These are phyloP conservation scores for Bidens hawaiensis DNA, from an alignment of 140 eudicot species.

Conservation along the genomic window DNA sequence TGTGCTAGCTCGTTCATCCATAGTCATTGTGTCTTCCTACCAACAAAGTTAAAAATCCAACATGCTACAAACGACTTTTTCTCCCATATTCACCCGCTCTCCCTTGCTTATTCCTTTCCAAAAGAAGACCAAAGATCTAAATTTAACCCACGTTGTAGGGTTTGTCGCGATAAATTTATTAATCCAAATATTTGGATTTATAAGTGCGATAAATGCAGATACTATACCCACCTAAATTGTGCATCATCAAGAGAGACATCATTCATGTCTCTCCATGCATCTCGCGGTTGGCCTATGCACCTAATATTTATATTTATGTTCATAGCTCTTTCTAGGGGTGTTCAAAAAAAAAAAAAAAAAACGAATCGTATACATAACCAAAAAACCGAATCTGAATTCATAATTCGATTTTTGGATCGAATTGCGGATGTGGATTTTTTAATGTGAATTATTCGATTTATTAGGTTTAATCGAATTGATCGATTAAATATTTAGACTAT, in stretches of 20 bases:
- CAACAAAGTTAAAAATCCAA: not conserved
- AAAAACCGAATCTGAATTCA: too few species aligned
- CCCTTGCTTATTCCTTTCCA: not conserved
- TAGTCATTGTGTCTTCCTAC: not conserved
- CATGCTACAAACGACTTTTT: not conserved
- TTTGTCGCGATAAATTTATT: not conserved
- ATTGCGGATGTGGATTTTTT: too few species aligned
- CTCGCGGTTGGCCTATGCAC: not conserved
- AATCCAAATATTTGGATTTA: not conserved
- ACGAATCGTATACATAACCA: too few species aligned
- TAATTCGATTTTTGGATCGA: too few species aligned
- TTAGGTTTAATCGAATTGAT: too few species aligned
- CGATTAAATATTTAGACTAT: too few species aligned
- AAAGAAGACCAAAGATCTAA: not conserved
- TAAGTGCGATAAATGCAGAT: not conserved
- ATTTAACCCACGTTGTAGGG: not conserved
- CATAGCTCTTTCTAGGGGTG: too few species aligned
- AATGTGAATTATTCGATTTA: too few species aligned
- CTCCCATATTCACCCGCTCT: not conserved
- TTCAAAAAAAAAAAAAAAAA: too few species aligned
- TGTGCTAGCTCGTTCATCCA: not conserved
- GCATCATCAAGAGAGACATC: not conserved
- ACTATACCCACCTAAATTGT: not conserved
- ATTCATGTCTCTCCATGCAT: not conserved
- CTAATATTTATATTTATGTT: not conserved